Evolutionary conservation across 495 filamentous ascomycete species (phyloP).

Genomic region (Amphirosellinia nigrospora): DNA sequence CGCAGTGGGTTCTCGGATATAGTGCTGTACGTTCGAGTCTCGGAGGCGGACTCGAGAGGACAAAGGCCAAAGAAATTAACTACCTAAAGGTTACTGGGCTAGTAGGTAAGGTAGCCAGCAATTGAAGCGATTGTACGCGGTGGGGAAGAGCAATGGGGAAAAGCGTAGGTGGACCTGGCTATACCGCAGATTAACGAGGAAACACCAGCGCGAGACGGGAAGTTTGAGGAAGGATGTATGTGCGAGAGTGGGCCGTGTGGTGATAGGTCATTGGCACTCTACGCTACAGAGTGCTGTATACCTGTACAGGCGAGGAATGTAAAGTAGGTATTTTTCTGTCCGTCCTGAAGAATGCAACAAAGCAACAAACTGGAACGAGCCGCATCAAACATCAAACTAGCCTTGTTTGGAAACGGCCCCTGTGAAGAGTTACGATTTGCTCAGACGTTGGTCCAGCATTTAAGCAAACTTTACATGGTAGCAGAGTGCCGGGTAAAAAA

Average conservation of each 20-base stretch:
- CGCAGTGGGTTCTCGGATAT: not conserved
- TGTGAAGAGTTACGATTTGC: no score
- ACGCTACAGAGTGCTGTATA: not conserved
- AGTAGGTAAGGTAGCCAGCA: slow-evolving; percentile 18
- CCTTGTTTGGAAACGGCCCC: no score
- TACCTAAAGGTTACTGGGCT: no score
- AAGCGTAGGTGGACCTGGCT: not conserved
- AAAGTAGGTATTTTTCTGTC: not conserved
- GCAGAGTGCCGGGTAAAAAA: no score
- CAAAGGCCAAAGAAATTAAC: slow-evolving; percentile 17
- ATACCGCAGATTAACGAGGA: not conserved
- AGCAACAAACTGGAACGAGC: no score
- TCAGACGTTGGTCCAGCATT: no score
- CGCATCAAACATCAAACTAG: no score
- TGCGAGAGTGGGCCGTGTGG: slow-evolving; percentile 7
- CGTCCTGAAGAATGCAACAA: not conserved
- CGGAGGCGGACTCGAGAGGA: slow-evolving; percentile 1
- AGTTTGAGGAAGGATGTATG: slow-evolving; percentile 11
- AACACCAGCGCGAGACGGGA: not conserved
- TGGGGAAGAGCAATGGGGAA: slow-evolving; percentile 4
- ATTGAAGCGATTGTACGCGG: slow-evolving; percentile 24
- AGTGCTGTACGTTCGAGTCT: no score
- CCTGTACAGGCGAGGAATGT: not conserved
- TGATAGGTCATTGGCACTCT: slow-evolving; percentile 1
- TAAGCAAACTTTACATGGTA: no score